Percentiles rank a stretch among this genome's conserved stretches.
phyloP scores from a whole-genome alignment of 495 filamentous ascomycete species.

The Penicillium cinerascens region DNA sequence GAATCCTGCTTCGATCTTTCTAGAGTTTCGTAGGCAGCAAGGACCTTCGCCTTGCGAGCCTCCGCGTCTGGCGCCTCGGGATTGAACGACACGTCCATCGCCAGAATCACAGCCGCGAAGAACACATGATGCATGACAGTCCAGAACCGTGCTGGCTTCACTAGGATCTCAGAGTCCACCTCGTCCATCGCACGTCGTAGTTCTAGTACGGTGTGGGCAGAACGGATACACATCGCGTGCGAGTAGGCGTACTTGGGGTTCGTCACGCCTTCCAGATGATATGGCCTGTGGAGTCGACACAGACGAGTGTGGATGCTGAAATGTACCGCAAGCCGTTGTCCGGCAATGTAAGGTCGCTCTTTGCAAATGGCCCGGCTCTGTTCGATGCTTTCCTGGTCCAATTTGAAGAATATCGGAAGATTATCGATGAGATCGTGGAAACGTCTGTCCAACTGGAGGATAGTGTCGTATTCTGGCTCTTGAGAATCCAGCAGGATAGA shows the following conservation, averaged over 20 bases:
- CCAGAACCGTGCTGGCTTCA: slow-evolving; percentile 21
- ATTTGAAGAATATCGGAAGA: slow-evolving; percentile 21
- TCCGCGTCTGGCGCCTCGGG: slow-evolving; percentile 20
- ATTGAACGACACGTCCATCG: slow-evolving; percentile 28
- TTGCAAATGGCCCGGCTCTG: slow-evolving; percentile 16
- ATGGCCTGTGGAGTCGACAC: slow-evolving; percentile 30
- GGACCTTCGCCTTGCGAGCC: slow-evolving; percentile 19
- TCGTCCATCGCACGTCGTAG: slow-evolving; percentile 28
- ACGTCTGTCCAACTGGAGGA: slow-evolving; percentile 22
- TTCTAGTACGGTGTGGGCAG: slow-evolving; percentile 25
- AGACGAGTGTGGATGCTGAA: slow-evolving; percentile 25
- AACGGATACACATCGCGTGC: slow-evolving; percentile 22
- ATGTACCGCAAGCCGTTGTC: slow-evolving; percentile 20
- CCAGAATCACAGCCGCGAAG: slow-evolving; percentile 27
- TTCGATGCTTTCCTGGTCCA: slow-evolving; percentile 20
- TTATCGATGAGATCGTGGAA: slow-evolving; percentile 15
- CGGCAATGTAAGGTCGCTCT: slow-evolving; percentile 25
- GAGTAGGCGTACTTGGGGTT: slow-evolving; percentile 30
- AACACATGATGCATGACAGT: slow-evolving; percentile 27
- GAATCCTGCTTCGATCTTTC: slow-evolving; percentile 25
- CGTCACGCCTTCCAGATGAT: slow-evolving; percentile 23
- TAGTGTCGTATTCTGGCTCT: slow-evolving; percentile 20
- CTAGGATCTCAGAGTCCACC: slow-evolving; percentile 3
- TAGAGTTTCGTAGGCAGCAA: slow-evolving; percentile 21
- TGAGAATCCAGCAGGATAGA: slow-evolving; percentile 17